Conservation (phyloP, 1,284 basidiomycete species). For the Takashimella koratensis region DNA sequence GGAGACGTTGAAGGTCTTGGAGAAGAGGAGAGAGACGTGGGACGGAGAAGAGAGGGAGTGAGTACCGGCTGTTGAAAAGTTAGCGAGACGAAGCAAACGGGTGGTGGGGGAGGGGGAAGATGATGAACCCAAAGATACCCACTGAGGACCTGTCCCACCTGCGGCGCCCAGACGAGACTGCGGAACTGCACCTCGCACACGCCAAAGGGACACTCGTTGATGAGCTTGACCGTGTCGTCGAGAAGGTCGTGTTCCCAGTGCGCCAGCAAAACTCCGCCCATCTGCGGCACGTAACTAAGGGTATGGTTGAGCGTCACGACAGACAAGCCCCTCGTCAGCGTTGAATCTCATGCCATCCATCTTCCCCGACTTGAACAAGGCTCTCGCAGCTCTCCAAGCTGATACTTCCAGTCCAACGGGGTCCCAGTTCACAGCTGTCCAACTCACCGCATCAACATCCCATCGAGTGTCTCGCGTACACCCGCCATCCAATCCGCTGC, state of each 20-base stretch:
- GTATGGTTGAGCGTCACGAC: background rate
- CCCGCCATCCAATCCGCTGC: conserved; percentile 65
- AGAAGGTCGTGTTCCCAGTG: conserved; percentile 75
- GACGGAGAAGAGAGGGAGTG: conserved; percentile 90
- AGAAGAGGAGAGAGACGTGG: conserved; percentile 86
- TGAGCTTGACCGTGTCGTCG: conserved; percentile 64
- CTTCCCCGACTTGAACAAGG: too few relatives aligned
- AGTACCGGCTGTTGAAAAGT: conserved; percentile 61
- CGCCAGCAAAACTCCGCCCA: conserved; percentile 81
- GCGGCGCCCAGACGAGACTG: conserved; percentile 84
- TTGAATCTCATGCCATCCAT: too few relatives aligned
- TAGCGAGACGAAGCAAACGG: background rate
- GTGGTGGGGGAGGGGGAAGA: conserved; percentile 5
- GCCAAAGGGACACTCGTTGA: conserved; percentile 81
- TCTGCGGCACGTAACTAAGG: conserved; percentile 76
- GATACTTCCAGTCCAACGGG: too few relatives aligned
- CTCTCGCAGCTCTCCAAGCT: too few relatives aligned
- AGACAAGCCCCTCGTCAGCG: background rate
- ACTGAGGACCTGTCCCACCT: conserved; percentile 80
- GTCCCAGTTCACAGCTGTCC: too few relatives aligned
- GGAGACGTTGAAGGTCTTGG: conserved; percentile 94
- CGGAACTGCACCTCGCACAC: conserved; percentile 73
- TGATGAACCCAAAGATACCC: conserved; percentile 33
- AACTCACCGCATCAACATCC: conserved; percentile 85
- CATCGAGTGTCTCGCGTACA: conserved; percentile 82